Conservation (phyloP, 202 grass and related monocot species). For the Eragrostis tef region DNA sequence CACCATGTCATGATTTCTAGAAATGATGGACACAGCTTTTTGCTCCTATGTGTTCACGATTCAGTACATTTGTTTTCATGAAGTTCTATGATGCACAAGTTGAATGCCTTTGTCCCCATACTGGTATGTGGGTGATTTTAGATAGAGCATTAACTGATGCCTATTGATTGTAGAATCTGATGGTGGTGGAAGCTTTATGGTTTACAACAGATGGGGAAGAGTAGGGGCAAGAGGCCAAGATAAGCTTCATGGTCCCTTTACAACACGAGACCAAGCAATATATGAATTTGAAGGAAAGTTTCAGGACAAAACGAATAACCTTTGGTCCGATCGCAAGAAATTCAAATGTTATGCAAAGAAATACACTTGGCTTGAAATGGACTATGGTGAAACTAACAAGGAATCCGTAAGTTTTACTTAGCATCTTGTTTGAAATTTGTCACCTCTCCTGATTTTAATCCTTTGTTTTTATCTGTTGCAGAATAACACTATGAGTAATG, state of each 20-base stretch:
- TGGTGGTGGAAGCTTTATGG: constrained; percentile 68
- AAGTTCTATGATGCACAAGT: neutral
- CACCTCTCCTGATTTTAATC: constrained; percentile 37
- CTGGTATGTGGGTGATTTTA: neutral
- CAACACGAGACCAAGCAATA: constrained; percentile 54
- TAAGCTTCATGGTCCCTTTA: constrained; percentile 74
- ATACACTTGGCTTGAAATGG: constrained; percentile 93
- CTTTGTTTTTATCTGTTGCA: constrained; percentile 38
- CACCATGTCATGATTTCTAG: constrained; percentile 35
- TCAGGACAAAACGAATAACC: constrained; percentile 70
- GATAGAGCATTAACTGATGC: constrained; percentile 21
- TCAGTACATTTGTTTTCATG: neutral
- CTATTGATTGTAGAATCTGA: constrained; percentile 75
- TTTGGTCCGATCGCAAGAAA: constrained; percentile 63
- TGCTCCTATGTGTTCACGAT: neutral
- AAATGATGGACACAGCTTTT: neutral
- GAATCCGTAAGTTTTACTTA: constrained; percentile 62
- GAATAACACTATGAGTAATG: constrained; percentile 42
- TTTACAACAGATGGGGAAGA: constrained; percentile 97
- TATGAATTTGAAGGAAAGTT: constrained; percentile 77
- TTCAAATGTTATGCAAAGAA: constrained; percentile 60
- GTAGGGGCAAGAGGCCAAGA: constrained; percentile 67
- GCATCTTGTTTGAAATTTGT: constrained; percentile 30
- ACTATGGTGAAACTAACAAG: constrained; percentile 69
- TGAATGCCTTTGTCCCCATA: neutral